A percentile compares a stretch with the other conserved stretches of the same genome.
phyloP scores from a whole-genome alignment of 2,329 filamentous ascomycete species.

The Cadophora malorum region DNA sequence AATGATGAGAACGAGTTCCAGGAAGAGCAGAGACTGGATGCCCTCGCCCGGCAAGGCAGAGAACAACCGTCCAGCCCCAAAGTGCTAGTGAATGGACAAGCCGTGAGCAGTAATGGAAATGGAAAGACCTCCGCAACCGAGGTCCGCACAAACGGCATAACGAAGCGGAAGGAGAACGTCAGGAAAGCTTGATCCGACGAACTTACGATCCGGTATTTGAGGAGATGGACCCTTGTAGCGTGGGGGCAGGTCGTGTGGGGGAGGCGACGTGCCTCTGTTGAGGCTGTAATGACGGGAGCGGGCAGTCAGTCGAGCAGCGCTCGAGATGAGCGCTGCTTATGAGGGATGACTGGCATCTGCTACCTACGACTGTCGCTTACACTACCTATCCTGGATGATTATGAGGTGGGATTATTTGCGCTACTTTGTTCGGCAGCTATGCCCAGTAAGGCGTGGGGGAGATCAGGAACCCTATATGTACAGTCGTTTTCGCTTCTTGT shows the following conservation, averaged over 20 bases:
- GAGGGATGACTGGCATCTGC: neutral
- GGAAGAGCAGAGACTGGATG: slow-evolving; percentile 37
- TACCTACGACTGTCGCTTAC: slow-evolving; percentile 16
- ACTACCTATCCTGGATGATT: slow-evolving; percentile 18
- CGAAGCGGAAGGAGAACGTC: slow-evolving; percentile 36
- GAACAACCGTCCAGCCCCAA: slow-evolving; percentile 19
- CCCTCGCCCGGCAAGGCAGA: slow-evolving; percentile 27
- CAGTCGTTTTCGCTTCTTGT: slow-evolving; percentile 37
- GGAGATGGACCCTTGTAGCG: slow-evolving; percentile 14
- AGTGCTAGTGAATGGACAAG: slow-evolving; percentile 32
- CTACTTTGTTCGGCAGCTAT: neutral
- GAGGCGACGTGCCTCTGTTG: slow-evolving; percentile 13
- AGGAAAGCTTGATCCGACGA: slow-evolving; percentile 26
- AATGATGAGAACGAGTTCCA: slow-evolving; percentile 58
- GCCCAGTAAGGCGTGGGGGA: neutral
- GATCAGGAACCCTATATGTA: slow-evolving; percentile 3
- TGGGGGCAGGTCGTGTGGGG: slow-evolving; percentile 21
- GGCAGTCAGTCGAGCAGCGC: neutral
- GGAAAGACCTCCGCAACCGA: slow-evolving; percentile 32
- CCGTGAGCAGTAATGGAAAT: slow-evolving; percentile 29
- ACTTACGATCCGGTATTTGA: slow-evolving; percentile 18
- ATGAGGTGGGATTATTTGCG: neutral
- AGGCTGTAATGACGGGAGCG: slow-evolving; percentile 9
- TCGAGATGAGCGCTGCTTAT: neutral
- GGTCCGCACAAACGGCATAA: slow-evolving; percentile 30